Evolutionary conservation across 2,329 filamentous ascomycete species (phyloP), one percentile per base, ranked within the genome.

Genomic region (Apiospora hydei): DNA sequence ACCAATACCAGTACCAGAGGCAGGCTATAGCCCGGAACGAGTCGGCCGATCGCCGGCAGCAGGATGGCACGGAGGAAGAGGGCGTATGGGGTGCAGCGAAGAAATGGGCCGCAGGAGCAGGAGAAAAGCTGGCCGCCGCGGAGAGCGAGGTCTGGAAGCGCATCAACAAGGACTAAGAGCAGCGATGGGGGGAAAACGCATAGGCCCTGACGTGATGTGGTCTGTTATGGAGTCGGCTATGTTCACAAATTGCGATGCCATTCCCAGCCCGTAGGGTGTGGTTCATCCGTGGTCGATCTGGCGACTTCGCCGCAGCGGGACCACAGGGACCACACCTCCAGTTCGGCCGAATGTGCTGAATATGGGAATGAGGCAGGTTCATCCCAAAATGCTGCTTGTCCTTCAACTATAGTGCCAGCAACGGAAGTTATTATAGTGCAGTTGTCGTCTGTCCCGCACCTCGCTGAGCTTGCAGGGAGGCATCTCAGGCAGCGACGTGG

Each of bases 91-190:
- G 84, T 71, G 81, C 86, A 67, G 88, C 88, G 14, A 89, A 88
- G 83, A 90, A 88, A 79, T 86, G 88, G 84, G 88, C 87, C 66
- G 82, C 85, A 72, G 85, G 85, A 46, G 89, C 89, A 8, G 89
- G 89, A 69, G 86, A 87, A 73, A 88, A 86, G 78, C 80, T 92
- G 41, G 87, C 85, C 11, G 87, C 86, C 18, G 89, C 88, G 18
- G 90, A 92, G 82, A 83, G 82, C 69, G 88, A 91, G 80, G 86
- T 92, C 34, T 92, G 90, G 90, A 87, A 86, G 81, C 87, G 85
- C 77, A 89, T 91, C 78, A 91, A 89, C 81, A 90, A 89, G 81
- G 83, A 87, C 67, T 87, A 84, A 84, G 66, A 49, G 47, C 21
- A 26, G 18, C 66, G 14, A 21, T 30, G 26, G 21, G 41, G n/a